Evolutionary conservation across 1,284 basidiomycete genomes (phyloP).

Genomic region (Puccinia novopanici): DNA sequence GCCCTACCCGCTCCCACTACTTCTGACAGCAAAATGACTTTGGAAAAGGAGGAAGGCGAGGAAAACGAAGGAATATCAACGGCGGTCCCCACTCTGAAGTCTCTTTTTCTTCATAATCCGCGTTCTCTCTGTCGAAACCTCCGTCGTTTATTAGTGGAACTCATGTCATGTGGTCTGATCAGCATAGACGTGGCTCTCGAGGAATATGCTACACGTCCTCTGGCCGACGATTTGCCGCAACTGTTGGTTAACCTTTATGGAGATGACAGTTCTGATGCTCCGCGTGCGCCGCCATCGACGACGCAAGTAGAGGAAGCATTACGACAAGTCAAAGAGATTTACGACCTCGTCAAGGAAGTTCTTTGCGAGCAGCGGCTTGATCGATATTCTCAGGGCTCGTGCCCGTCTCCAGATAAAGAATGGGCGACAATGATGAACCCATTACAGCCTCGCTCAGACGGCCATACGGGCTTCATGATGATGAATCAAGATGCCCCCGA

Average conservation of each 20-base stretch:
- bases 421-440: constrained; percentile 8
- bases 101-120: constrained; percentile 19
- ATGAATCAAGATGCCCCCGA: background rate
- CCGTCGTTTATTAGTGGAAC: constrained; percentile 33
- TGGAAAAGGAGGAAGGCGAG: constrained; percentile 47
- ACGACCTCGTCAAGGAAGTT: constrained; percentile 14
- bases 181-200: constrained; percentile 44
- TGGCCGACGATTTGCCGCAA: constrained; percentile 37
- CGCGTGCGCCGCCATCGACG: background rate
- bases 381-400: background rate
- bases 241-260: constrained; percentile 16
- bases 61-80: constrained; percentile 29
- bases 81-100: constrained; percentile 1
- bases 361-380: constrained; percentile 8
- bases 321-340: constrained; percentile 23
- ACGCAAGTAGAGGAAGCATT: constrained; percentile 35
- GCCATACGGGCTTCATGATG: background rate
- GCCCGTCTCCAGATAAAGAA: constrained; percentile 14
- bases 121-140: constrained; percentile 35
- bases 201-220: constrained; percentile 26
- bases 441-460: background rate
- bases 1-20: background rate
- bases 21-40: constrained; percentile 22
- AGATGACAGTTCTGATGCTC: background rate
- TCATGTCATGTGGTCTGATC: constrained; percentile 38